A percentile compares a stretch with the other conserved stretches of the same genome.
These are phyloP conservation scores for Phialemoniopsis sp. DNA, from an alignment of 2,329 filamentous ascomycete species.

Conservation along the genomic window DNA sequence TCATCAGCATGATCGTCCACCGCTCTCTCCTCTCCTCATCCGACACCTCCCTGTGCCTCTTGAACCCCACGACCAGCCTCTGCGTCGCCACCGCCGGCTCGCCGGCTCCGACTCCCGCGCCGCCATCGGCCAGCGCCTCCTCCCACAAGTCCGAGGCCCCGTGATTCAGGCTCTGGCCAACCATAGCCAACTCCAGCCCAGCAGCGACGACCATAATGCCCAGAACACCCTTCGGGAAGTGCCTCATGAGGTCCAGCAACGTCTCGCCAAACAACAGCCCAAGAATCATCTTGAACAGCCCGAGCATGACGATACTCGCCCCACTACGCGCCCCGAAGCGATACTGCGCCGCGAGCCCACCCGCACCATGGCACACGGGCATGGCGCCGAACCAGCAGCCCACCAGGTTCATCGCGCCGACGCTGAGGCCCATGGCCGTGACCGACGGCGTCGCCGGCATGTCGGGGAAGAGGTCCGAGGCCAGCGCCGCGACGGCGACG, in stretches of 20 bases:
- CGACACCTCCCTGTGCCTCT: constrained; percentile 47
- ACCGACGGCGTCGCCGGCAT: constrained; percentile 61
- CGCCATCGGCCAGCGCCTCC: constrained; percentile 31
- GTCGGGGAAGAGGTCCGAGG: constrained; percentile 70
- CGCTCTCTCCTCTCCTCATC: constrained; percentile 69
- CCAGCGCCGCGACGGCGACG: constrained; percentile 78
- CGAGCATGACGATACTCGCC: constrained; percentile 76
- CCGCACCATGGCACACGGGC: constrained; percentile 92
- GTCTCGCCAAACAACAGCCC: constrained; percentile 72
- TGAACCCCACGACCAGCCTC: constrained; percentile 10
- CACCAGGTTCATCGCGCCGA: constrained; percentile 77
- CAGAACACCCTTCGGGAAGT: constrained; percentile 73
- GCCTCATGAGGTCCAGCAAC: constrained; percentile 64
- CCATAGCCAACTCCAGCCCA: constrained; percentile 81
- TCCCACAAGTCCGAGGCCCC: constrained; percentile 58
- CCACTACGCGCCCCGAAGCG: constrained; percentile 89
- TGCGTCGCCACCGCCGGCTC: constrained; percentile 16
- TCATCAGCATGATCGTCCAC: constrained; percentile 89
- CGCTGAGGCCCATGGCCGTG: constrained; percentile 75
- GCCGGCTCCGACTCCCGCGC: constrained; percentile 15
- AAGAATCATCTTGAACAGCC: constrained; percentile 68
- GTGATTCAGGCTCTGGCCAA: constrained; percentile 80
- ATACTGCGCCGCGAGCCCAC: constrained; percentile 85
- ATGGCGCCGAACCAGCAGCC: constrained; percentile 92
- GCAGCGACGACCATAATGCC: constrained; percentile 89